Base-by-base conservation (phyloP, 371 early-diverging fungal genomes). In the Gilbertella persicaria region DNA sequence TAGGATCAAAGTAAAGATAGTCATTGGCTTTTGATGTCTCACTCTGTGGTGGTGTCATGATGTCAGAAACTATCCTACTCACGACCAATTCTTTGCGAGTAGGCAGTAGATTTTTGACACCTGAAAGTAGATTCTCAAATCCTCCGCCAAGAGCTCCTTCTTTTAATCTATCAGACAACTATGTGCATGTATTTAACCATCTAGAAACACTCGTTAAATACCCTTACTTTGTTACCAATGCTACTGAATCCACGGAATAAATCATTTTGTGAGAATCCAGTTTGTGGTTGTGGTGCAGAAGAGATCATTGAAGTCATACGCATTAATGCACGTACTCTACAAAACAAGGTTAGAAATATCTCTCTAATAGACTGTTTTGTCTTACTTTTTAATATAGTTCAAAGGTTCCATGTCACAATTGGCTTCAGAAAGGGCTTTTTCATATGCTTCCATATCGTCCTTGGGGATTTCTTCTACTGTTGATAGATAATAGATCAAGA, bases 21-120 rank as follows among this genome's bases (percentile, higher is more conserved):
- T 93, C 94, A 21, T 93, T 95, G 20, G 87, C 77, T 49, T 84
- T 80, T 17, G 80, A 79, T 17, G 66, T 58, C 39, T 79, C 80
- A 23, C 71, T 75, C 30, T 69, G 73, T 19, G 83, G 65, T 29
- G 83, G 65, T 24, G 88, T 85, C 90, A 97, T 92, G 19, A 95
- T 85, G 33, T 88, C 77, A 23, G 93, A 93, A 2, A 95, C 90
- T 9, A 93, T 81, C 50, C 86, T 84, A 19, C 95, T 94, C 21
- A 92, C 75, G 4, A 95, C 88, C 23, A 94, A 64, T 56, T 98
- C 95, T 64, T 89, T 92, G 45, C 87, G 83, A 5, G 89, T 82
- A 0, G 97, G 97, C 41, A 98, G 71, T 44, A 98, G 78, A 66
- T 96, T 96, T 70, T 93, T 91, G 20, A 98, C 96, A 4, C 95